Evolutionary conservation across 2,329 filamentous ascomycete species (phyloP).

Genomic region (Fusarium devonianum): DNA sequence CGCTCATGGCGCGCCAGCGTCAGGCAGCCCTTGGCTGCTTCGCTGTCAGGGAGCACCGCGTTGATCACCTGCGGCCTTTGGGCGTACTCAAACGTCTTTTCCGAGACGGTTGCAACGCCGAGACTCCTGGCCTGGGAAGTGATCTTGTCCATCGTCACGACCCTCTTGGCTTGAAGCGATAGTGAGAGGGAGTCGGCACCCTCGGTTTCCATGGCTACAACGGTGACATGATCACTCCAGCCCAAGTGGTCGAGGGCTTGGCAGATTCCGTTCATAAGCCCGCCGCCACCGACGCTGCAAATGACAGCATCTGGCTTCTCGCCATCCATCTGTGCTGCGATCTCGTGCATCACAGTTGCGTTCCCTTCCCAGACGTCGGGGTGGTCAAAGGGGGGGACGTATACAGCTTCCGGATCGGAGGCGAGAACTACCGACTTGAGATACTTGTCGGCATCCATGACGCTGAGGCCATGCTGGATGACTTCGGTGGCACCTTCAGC

Average conservation of each 20-base stretch:
- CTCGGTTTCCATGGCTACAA: slow-evolving; percentile 76
- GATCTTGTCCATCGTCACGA: slow-evolving; percentile 71
- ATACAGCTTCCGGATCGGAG: slow-evolving; percentile 54
- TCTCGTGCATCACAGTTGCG: slow-evolving; percentile 60
- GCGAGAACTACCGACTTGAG: slow-evolving; percentile 62
- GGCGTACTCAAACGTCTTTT: slow-evolving; percentile 48
- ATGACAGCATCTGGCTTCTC: slow-evolving; percentile 72
- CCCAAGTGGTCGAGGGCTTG: slow-evolving; percentile 59
- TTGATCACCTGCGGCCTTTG: slow-evolving; percentile 39
- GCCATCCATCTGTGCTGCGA: slow-evolving; percentile 59
- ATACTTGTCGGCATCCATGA: slow-evolving; percentile 73
- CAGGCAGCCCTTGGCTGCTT: slow-evolving; percentile 40
- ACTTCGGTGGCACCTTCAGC: slow-evolving; percentile 69
- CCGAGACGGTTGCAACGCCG: slow-evolving; percentile 71
- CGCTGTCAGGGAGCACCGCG: slow-evolving; percentile 39
- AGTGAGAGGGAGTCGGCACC: slow-evolving; percentile 72
- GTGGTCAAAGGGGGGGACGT: slow-evolving; percentile 72
- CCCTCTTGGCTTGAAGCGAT: slow-evolving; percentile 59
- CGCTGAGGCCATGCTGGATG: slow-evolving; percentile 69
- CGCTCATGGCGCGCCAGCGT: slow-evolving; percentile 43
- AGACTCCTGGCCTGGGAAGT: slow-evolving; percentile 76
- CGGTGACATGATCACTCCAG: slow-evolving; percentile 45
- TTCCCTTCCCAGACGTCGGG: slow-evolving; percentile 72
- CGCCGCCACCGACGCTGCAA: slow-evolving; percentile 81
- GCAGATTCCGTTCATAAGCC: slow-evolving; percentile 77